Conservation (phyloP, 768 basidiomycete genomes). For the Panaeolus cyanescens region DNA sequence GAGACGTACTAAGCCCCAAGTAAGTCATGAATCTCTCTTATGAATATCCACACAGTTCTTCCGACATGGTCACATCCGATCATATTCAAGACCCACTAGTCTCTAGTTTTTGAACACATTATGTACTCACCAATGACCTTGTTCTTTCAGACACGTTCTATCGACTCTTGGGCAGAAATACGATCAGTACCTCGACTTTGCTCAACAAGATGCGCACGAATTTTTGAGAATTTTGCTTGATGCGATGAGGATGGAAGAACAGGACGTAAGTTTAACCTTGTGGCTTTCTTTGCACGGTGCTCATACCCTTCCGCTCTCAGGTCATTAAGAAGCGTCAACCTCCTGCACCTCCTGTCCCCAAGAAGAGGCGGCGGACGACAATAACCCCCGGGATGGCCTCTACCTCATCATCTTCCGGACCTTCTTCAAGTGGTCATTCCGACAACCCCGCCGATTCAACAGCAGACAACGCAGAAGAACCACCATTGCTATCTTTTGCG, state of each 20-base stretch:
- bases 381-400: constrained; percentile 25
- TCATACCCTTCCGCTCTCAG: constrained; percentile 33
- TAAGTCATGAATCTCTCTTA: constrained; percentile 34
- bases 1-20: constrained; percentile 67
- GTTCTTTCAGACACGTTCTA: constrained; percentile 54
- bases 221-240: constrained; percentile 88
- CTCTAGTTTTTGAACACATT: background rate
- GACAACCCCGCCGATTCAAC: constrained; percentile 9
- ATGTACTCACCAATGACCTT: background rate
- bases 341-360: constrained; percentile 31
- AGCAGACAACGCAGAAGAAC: constrained; percentile 34
- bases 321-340: constrained; percentile 77
- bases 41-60: background rate
- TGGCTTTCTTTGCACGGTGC: background rate
- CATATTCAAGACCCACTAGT: background rate
- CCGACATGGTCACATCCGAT: background rate
- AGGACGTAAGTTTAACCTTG: constrained; percentile 58
- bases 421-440: constrained; percentile 10
- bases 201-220: constrained; percentile 97
- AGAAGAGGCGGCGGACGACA: constrained; percentile 42
- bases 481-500: constrained; percentile 67
- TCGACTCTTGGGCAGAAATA: constrained; percentile 78
- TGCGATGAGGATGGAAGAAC: constrained; percentile 93
- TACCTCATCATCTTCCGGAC: constrained; percentile 3
- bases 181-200: constrained; percentile 93